Conservation (phyloP, 2,329 filamentous ascomycete species). For the Aureobasidium sp. region DNA sequence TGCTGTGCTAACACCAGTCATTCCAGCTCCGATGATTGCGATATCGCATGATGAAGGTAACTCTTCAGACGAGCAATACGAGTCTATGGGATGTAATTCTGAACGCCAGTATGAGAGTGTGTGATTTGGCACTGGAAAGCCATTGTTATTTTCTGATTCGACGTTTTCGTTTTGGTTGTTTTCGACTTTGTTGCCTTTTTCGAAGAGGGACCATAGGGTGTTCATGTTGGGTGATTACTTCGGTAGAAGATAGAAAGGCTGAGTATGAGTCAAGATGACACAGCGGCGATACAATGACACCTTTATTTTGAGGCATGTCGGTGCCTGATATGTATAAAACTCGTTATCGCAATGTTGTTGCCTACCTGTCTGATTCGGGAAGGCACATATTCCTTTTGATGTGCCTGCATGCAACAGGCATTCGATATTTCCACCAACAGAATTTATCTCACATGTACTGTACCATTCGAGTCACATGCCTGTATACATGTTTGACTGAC, state of each 20-base stretch:
- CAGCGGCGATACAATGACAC: too few species aligned
- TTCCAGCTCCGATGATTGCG: constrained; percentile 31
- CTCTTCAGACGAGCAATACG: constrained; percentile 19
- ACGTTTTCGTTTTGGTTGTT: neutral
- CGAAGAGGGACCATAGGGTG: neutral
- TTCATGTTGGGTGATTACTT: neutral
- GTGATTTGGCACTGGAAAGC: constrained; percentile 25
- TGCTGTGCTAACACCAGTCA: constrained; percentile 30
- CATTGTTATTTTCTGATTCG: neutral
- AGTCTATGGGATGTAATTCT: constrained; percentile 29
- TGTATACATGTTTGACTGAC: too few species aligned
- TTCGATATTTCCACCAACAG: too few species aligned
- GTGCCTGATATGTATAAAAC: neutral
- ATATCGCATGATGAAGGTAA: constrained; percentile 25
- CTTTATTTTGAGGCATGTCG: too few species aligned
- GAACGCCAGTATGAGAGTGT: constrained; percentile 34
- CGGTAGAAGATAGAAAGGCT: too few species aligned
- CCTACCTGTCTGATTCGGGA: neutral
- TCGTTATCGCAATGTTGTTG: neutral
- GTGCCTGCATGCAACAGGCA: neutral
- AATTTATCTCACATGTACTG: too few species aligned
- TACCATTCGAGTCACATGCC: too few species aligned
- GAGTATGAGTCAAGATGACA: too few species aligned
- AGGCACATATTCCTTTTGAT: neutral
- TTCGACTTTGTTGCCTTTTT: too few species aligned